Conservation (phyloP, 1,139 yeast species). For the Sugiyamaella grinbergsii region DNA sequence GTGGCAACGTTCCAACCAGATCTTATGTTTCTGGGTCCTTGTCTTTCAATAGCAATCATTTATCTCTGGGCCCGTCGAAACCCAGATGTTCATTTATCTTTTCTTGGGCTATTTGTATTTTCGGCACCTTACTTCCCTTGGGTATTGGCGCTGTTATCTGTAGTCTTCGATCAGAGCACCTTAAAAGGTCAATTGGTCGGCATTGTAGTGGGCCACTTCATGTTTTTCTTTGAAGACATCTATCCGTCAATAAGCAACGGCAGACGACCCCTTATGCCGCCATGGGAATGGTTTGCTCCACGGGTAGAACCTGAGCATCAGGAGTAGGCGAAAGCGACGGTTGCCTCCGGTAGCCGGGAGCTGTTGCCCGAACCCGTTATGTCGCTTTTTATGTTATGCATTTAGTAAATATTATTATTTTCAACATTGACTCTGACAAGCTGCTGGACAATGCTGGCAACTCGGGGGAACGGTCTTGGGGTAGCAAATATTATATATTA, state of each 20-base stretch:
- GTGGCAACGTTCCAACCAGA: slow-evolving; percentile 41
- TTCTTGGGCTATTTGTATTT: slow-evolving; percentile 46
- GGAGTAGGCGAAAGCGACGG: neutral
- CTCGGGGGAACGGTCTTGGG: too few relatives aligned
- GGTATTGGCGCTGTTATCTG: slow-evolving; percentile 38
- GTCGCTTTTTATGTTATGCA: neutral
- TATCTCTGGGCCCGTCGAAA: slow-evolving; percentile 53
- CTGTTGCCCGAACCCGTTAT: slow-evolving; percentile 9
- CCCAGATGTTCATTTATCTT: slow-evolving; percentile 45
- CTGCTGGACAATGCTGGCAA: too few relatives aligned
- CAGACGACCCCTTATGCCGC: slow-evolving; percentile 40
- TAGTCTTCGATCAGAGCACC: slow-evolving; percentile 31
- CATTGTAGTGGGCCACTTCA: slow-evolving; percentile 49
- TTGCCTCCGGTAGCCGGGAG: slow-evolving; percentile 10
- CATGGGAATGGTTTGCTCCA: slow-evolving; percentile 40
- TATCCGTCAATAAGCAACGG: slow-evolving; percentile 46
- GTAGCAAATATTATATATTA: slow-evolving; percentile 7
- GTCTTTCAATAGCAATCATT: slow-evolving; percentile 45
- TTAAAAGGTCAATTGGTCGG: slow-evolving; percentile 44
- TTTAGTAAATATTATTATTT: too few relatives aligned
- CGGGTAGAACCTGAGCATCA: slow-evolving; percentile 17
- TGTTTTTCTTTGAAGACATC: slow-evolving; percentile 49
- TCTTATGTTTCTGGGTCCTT: slow-evolving; percentile 44
- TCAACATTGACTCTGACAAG: too few relatives aligned
- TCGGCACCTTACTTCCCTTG: slow-evolving; percentile 50